Evolutionary conservation across 1,284 basidiomycete species (phyloP).

Genomic region (Phellopilus nigrolimitatus): DNA sequence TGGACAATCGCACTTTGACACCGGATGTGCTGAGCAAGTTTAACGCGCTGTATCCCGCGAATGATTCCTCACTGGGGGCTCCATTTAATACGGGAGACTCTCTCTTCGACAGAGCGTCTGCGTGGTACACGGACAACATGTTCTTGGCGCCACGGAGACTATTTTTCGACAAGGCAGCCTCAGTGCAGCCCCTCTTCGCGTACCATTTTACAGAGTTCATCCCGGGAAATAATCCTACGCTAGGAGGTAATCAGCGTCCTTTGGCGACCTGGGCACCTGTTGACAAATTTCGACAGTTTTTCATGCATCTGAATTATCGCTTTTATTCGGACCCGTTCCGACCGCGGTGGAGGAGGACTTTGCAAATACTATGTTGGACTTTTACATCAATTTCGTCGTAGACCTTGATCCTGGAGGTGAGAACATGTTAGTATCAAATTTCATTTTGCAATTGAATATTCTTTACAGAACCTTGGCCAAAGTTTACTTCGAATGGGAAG

Average conservation of each 20-base stretch:
- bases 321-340: constrained; percentile 45
- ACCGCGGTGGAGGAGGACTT: constrained; percentile 41
- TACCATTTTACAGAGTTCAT: constrained; percentile 55
- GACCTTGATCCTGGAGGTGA: constrained; percentile 49
- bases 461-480: constrained; percentile 41
- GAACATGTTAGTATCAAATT: constrained; percentile 16
- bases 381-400: constrained; percentile 49
- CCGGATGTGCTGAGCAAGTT: constrained; percentile 35
- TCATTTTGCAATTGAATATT: background rate
- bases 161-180: constrained; percentile 44
- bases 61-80: constrained; percentile 41
- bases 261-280: background rate
- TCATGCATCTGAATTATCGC: constrained; percentile 45
- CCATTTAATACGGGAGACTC: constrained; percentile 55
- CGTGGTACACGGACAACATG: constrained; percentile 57
- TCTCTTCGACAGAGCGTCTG: constrained; percentile 48
- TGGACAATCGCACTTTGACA: constrained; percentile 46
- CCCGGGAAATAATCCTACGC: constrained; percentile 39
- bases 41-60: constrained; percentile 40
- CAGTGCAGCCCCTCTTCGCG: constrained; percentile 41
- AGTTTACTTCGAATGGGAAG: constrained; percentile 32
- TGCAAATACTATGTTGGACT: constrained; percentile 43
- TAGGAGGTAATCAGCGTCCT: constrained; percentile 36
- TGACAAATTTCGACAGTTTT: constrained; percentile 32
- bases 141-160: constrained; percentile 45